A percentile compares a stretch with the other conserved stretches of the same genome.
phyloP scores from a whole-genome alignment of 2,329 filamentous ascomycete species.

The Botrytis cinerea region DNA sequence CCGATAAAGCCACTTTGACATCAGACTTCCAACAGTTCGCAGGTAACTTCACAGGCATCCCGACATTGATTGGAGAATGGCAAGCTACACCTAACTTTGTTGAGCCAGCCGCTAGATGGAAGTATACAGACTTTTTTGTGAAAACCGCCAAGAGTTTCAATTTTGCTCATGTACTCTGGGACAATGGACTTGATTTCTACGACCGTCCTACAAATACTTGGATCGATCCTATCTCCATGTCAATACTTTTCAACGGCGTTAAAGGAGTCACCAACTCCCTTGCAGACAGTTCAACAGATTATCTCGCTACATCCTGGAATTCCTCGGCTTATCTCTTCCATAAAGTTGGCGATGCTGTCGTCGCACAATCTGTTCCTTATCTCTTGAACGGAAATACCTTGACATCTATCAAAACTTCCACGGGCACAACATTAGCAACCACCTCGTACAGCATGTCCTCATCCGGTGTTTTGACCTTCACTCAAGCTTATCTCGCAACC shows the following conservation, averaged over 20 bases:
- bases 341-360: slow-evolving; percentile 48
- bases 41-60: slow-evolving; percentile 56
- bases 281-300: slow-evolving; percentile 54
- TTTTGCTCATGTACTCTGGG: slow-evolving; percentile 57
- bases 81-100: slow-evolving; percentile 51
- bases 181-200: slow-evolving; percentile 59
- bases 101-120: slow-evolving; percentile 58
- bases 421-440: slow-evolving; percentile 43
- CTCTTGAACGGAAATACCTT: slow-evolving; percentile 57
- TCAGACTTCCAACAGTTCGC: slow-evolving; percentile 54
- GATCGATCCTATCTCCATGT: slow-evolving; percentile 52
- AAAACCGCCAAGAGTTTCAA: slow-evolving; percentile 52
- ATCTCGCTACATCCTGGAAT: slow-evolving; percentile 47
- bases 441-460: slow-evolving; percentile 52
- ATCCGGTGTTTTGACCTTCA: slow-evolving; percentile 50
- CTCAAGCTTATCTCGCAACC: slow-evolving; percentile 48
- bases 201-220: slow-evolving; percentile 52
- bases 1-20: slow-evolving; percentile 52
- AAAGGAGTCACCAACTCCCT: slow-evolving; percentile 51
- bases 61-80: slow-evolving; percentile 60
- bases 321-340: slow-evolving; percentile 59
- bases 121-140: slow-evolving; percentile 57
- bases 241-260: slow-evolving; percentile 50
- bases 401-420: slow-evolving; percentile 44
- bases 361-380: slow-evolving; percentile 50